Base-by-base conservation (phyloP, 1,139 yeast species). In the Geotrichum fermentans region DNA sequence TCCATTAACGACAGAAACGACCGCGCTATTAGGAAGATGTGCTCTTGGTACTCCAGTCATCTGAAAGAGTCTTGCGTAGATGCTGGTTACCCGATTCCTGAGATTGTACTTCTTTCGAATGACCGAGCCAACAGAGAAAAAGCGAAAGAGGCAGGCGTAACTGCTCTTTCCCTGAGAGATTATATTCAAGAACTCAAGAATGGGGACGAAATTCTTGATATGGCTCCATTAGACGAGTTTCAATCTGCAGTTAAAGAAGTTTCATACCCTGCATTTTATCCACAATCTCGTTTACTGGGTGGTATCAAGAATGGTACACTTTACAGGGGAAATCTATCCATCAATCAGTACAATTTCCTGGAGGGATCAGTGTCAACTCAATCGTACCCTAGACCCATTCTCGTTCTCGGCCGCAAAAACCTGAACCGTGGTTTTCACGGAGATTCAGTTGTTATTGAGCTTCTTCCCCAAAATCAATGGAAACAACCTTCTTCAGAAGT, bases 361-460 rank as follows among this genome's bases (percentile, higher is more conserved):
- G 96, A 94, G 68, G 98, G 96, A 47, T 77, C 86, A 0, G 84
- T 94, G 4, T 77, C 79, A 48, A 79, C 86, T 1, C 73, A 83
- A 1, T 79, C 86, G 1, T 83, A 88, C 62, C 82, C 87, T 45
- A 84, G 83, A 61, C 97, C 97, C 1, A 74, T 94, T 44, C 72
- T 90, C 37, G 73, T 94, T 35, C 69, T 84, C 17, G 99, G 98
- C 0, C 77, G 92, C 42, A 87, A 85, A 59, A 82, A 83, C 63
- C 71, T 92, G 58, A 94, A 94, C 65, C 79, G 99, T 64, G 87
- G 94, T 0, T 89, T 92, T 68, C 87, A 87, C 59, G 90, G 96
- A 32, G 99, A 94, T 62, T 78, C 82, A 18, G 97, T 94, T 14
- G 86, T 89, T 45, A 89, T 94, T 4, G 97, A 94, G 67, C 72